phyloP scores from a whole-genome alignment of 495 filamentous ascomycete genomes.

The Amphirosellinia nigrospora region DNA sequence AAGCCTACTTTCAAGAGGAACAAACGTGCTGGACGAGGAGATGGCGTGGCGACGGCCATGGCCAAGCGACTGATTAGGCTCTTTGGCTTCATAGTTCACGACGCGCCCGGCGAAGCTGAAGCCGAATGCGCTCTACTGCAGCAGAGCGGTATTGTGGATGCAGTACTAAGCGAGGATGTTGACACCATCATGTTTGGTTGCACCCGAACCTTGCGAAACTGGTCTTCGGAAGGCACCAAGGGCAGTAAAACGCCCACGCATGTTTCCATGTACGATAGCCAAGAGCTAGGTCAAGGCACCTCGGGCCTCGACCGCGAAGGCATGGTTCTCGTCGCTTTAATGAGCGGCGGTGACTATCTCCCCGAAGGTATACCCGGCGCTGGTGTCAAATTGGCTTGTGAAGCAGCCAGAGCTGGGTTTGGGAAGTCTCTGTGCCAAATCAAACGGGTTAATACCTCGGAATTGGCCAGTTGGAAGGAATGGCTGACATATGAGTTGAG shows the following conservation, averaged over 20 bases:
- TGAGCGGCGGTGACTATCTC: slow-evolving; percentile 95
- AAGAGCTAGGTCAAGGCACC: slow-evolving; percentile 55
- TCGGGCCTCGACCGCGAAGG: slow-evolving; percentile 76
- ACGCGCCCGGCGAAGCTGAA: slow-evolving; percentile 94
- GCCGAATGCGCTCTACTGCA: slow-evolving; percentile 94
- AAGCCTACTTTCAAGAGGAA: slow-evolving; percentile 93
- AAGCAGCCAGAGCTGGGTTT: slow-evolving; percentile 89
- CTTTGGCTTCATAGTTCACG: slow-evolving; percentile 84
- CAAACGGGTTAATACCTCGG: slow-evolving; percentile 54
- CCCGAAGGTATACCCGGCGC: slow-evolving; percentile 88
- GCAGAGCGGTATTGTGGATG: slow-evolving; percentile 84
- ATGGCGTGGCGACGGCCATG: slow-evolving; percentile 61
- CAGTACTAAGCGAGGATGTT: slow-evolving; percentile 95
- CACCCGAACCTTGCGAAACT: slow-evolving; percentile 76
- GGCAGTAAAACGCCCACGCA: slow-evolving; percentile 78
- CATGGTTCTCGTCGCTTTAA: slow-evolving; percentile 93
- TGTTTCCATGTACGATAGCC: slow-evolving; percentile 75
- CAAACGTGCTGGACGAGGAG: slow-evolving; percentile 60
- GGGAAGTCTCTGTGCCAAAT: slow-evolving; percentile 75
- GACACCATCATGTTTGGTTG: slow-evolving; percentile 99
- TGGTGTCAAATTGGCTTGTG: slow-evolving; percentile 84
- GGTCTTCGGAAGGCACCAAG: slow-evolving; percentile 72
- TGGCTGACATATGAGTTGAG: slow-evolving; percentile 75
- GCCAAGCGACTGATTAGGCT: slow-evolving; percentile 81
- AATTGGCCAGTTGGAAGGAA: slow-evolving; percentile 74